phyloP scores from a whole-genome alignment of 441 rosid genomes.

The Euphorbia schlechtendalii region DNA sequence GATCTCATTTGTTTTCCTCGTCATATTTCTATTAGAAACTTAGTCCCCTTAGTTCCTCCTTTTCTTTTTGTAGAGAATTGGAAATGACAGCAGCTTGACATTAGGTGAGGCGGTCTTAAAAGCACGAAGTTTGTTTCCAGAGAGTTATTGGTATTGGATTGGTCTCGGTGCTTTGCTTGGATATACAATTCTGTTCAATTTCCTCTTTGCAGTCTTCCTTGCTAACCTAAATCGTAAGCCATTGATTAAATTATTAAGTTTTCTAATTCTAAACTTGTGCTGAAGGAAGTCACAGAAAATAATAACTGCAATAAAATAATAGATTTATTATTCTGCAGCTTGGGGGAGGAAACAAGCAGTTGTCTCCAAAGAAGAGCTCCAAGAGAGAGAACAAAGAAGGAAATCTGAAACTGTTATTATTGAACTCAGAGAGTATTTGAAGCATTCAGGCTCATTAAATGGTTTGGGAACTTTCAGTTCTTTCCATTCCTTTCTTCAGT shows the following conservation, averaged over 20 bases:
- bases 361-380: slow-evolving; percentile 83
- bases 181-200: slow-evolving; percentile 63
- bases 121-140: slow-evolving; percentile 69
- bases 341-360: slow-evolving; percentile 74
- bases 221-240: slow-evolving; percentile 73
- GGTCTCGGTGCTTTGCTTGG: slow-evolving; percentile 90
- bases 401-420: slow-evolving; percentile 66
- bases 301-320: slow-evolving; percentile 11
- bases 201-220: slow-evolving; percentile 70
- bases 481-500: slow-evolving; percentile 16
- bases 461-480: slow-evolving; percentile 35
- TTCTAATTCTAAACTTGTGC: background rate
- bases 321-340: slow-evolving; percentile 38
- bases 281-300: background rate
- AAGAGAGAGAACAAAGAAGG: slow-evolving; percentile 75
- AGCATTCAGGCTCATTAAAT: slow-evolving; percentile 67
- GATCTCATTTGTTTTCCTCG: background rate
- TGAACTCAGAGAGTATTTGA: slow-evolving; percentile 77
- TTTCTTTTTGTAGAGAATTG: slow-evolving; percentile 51
- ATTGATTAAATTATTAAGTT: slow-evolving; percentile 19
- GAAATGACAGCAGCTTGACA: slow-evolving; percentile 36
- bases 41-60: slow-evolving; percentile 11
- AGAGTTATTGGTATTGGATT: slow-evolving; percentile 96
- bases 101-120: slow-evolving; percentile 64
- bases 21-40: background rate